Conservation (phyloP, 768 basidiomycete species). For the Leucocoprinus leucothites region DNA sequence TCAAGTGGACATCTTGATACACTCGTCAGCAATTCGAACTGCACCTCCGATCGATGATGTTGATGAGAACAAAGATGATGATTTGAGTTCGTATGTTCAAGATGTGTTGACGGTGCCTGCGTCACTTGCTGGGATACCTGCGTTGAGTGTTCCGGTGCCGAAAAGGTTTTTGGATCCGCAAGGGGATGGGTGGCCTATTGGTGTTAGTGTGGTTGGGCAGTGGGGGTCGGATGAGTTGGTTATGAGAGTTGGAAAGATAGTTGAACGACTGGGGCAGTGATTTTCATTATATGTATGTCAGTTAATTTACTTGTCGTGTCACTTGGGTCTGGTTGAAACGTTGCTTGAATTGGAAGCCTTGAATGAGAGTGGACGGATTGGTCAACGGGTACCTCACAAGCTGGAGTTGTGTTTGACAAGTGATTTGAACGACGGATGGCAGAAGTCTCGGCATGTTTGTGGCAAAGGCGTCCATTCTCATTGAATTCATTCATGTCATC, state of each 20-base stretch:
- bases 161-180: conserved; percentile 27
- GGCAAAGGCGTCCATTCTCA: no score
- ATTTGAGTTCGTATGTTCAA: conserved; percentile 72
- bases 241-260: conserved; percentile 44
- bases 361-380: no score
- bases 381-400: no score
- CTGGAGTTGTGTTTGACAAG: no score
- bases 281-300: no score
- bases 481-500: no score
- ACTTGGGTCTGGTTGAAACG: no score
- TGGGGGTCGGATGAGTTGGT: conserved; percentile 78
- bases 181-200: conserved; percentile 75
- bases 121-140: conserved; percentile 85
- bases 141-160: conserved; percentile 62
- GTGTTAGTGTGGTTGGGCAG: conserved; percentile 79
- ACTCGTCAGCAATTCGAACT: conserved; percentile 83
- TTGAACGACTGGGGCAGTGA: not conserved
- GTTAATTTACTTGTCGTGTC: no score
- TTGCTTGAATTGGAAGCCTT: no score
- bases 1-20: conserved; percentile 78
- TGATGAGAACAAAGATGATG: not conserved
- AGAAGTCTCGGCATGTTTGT: no score
- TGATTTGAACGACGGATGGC: no score
- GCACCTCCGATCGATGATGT: conserved; percentile 57
- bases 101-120: conserved; percentile 92